Evolutionary conservation across 2,329 filamentous ascomycete species (phyloP), one percentile per base, ranked within the genome.

Genomic region (Fusarium clavum): DNA sequence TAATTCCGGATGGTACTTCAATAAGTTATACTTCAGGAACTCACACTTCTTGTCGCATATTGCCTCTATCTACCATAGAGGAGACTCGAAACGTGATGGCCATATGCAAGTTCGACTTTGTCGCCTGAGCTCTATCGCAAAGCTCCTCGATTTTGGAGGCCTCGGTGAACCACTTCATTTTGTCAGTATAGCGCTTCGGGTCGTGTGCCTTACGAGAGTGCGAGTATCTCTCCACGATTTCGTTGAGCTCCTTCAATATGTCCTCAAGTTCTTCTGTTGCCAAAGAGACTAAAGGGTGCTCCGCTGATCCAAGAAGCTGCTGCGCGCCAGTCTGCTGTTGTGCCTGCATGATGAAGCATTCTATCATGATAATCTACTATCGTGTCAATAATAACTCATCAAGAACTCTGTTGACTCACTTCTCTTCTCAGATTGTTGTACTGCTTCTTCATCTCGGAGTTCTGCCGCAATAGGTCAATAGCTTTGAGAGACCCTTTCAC

Each of bases 161-260:
- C 4, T 70, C 69, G 2, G 48, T 22, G 18, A 64, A 44, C 69
- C 69, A 72, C 3, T 61, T 66, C 1, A 60, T 11, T 8, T 67
- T 72, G 4, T 64, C 59, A 0, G 52, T 30, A 6, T 55, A 54
- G 1, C 61, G 16, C 14, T 57, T 72, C 0, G n/a, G 45, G 8
- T 57, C 57, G 2, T 61, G 48, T 11, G 4, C 46, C 3, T 20
- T 67, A 0, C 30, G 44, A 0, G 46, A 14, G 12, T 18, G 27
- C 2, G 65, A 52, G 5, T 63, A 67, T 5, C 34, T 69, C 3
- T 43, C 8, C 0, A 61, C 29, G 1, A 70, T 47, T 0, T 18
- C 4, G 0, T 61, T 49, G 1, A 72, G 56, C 1, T 58, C 66
- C 1, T 41, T 32, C 12, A 51, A 6, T 7, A 72, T 55, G 1